A percentile compares a stretch with the other conserved stretches of the same genome.
phyloP scores from a whole-genome alignment of 225 moss, liverwort and hornwort genomes.

The Polytrichum commune region DNA sequence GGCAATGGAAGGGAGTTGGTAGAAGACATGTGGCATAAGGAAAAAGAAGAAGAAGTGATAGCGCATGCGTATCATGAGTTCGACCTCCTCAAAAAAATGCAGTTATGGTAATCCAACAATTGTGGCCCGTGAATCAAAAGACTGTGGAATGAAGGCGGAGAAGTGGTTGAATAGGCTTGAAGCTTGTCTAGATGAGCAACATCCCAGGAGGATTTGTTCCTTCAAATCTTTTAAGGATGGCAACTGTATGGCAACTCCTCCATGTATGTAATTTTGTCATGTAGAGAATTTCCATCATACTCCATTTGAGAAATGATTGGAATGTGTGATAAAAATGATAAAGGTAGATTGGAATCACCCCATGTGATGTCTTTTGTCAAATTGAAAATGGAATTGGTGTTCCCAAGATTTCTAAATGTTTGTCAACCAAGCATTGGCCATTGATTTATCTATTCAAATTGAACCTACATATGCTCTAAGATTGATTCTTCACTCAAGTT shows the following conservation, averaged over 20 bases:
- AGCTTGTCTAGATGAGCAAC: slow-evolving; percentile 19
- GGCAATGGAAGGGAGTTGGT: background rate
- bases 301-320: no score
- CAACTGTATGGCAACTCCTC: slow-evolving; percentile 50
- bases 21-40: background rate
- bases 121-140: slow-evolving; percentile 8
- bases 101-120: slow-evolving; percentile 18
- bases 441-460: no score
- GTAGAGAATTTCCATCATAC: background rate
- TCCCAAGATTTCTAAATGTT: no score
- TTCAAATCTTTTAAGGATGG: slow-evolving; percentile 6
- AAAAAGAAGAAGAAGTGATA: no score
- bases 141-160: slow-evolving; percentile 7
- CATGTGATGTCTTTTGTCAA: no score
- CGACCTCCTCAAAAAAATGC: background rate
- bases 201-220: slow-evolving; percentile 9
- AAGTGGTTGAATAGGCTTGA: slow-evolving; percentile 28
- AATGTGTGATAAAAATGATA: no score
- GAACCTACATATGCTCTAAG: no score
- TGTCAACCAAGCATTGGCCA: no score
- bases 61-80: no score
- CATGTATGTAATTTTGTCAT: slow-evolving; percentile 33
- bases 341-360: no score
- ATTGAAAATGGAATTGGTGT: no score
- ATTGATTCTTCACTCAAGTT: no score